These are phyloP conservation scores for Phlegmacium glaucopus DNA, from an alignment of 768 basidiomycete species.

Conservation along the genomic window DNA sequence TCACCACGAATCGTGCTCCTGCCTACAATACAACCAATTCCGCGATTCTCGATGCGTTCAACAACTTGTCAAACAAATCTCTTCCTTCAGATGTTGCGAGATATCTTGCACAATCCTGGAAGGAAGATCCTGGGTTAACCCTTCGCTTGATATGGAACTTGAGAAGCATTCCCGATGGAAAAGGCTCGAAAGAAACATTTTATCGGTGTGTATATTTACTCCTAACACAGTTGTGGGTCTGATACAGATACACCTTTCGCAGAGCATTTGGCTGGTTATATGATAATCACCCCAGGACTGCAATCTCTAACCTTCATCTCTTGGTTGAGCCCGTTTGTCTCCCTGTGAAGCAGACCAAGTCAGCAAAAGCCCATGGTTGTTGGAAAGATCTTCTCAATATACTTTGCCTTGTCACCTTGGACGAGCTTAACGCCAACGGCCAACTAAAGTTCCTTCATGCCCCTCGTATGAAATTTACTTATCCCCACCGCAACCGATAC, in stretches of 20 bases:
- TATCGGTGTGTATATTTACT: conserved; percentile 39
- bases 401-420: conserved; percentile 53
- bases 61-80: conserved; percentile 30
- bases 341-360: conserved; percentile 26
- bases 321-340: conserved; percentile 52
- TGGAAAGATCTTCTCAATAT: conserved; percentile 79
- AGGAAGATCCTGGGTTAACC: conserved; percentile 53
- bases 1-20: conserved; percentile 49
- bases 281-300: conserved; percentile 64
- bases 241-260: neutral
- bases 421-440: conserved; percentile 37
- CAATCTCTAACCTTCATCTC: conserved; percentile 54
- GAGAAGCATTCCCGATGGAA: conserved; percentile 70
- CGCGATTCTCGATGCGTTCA: conserved; percentile 55
- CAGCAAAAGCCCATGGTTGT: conserved; percentile 49
- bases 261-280: conserved; percentile 68
- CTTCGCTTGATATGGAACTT: conserved; percentile 66
- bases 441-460: conserved; percentile 31
- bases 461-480: conserved; percentile 8
- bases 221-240: neutral
- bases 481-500: conserved; percentile 3
- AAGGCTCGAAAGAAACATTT: conserved; percentile 55
- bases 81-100: conserved; percentile 21
- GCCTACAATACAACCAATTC: conserved; percentile 50
- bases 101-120: conserved; percentile 51